phyloP scores from a whole-genome alignment of 768 basidiomycete genomes.

The Mycena crocata region DNA sequence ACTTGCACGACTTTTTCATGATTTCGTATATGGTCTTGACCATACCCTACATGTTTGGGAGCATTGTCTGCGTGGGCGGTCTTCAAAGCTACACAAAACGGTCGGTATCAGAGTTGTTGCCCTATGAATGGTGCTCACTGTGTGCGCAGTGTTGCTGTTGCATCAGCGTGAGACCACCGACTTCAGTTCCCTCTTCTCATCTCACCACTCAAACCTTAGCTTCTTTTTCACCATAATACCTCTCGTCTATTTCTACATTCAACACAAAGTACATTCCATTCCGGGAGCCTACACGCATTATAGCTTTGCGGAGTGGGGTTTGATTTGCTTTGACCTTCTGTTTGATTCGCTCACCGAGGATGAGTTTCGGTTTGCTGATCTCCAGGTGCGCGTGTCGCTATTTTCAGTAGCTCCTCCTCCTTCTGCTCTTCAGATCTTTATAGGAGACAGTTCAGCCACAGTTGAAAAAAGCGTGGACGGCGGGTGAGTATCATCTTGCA shows the following conservation, averaged over 20 bases:
- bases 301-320: constrained; percentile 89
- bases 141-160: constrained; percentile 60
- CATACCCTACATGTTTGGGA: constrained; percentile 90
- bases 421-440: constrained; percentile 39
- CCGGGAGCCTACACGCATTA: constrained; percentile 92
- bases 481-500: not conserved
- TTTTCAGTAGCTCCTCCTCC: not conserved
- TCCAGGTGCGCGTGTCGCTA: constrained; percentile 57
- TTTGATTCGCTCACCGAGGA: constrained; percentile 76
- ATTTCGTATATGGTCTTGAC: constrained; percentile 86
- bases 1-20: constrained; percentile 90
- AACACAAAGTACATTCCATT: constrained; percentile 83
- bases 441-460: constrained; percentile 31
- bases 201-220: constrained; percentile 47
- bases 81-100: constrained; percentile 59
- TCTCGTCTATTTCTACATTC: constrained; percentile 86
- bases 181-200: constrained; percentile 1
- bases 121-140: not conserved
- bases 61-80: constrained; percentile 69
- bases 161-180: constrained; percentile 56
- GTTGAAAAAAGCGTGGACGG: not conserved
- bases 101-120: constrained; percentile 47
- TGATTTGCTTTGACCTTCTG: constrained; percentile 78
- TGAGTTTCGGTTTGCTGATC: constrained; percentile 65
- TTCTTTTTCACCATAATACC: constrained; percentile 81